Base-by-base conservation (phyloP, 768 basidiomycete genomes). In the Mycena chlorophos region DNA sequence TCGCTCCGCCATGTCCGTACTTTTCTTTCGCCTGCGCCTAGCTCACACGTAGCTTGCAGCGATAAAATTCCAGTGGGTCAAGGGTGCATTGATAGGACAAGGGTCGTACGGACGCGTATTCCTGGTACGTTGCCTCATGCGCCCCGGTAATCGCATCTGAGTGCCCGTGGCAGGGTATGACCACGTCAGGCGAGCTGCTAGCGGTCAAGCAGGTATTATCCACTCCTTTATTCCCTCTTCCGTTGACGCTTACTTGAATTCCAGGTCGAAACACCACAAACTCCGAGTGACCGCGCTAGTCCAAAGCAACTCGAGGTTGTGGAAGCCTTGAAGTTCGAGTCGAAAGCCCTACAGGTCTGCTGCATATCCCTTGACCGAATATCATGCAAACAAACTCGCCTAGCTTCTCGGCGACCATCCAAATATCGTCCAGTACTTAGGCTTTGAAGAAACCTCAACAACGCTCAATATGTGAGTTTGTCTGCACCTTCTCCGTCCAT, bases 151-250 rank as follows among this genome's bases (percentile, higher is more conserved):
- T 31, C 19, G 19, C 14, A 25, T 16, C 28, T 27, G 16, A 20
- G 25, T 42, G 13, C 40, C 17, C 26, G 16, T 2, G 6, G n/a
- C 42, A 57, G 54, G 94, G 87, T 1, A 74, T 97, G 49, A 97
- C 87, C 31, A 91, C 85, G 2, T 93, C 89, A 0, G 93, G 92
- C 29, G 91, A 96, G 68, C 86, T 96, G 77, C 89, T 97, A 67
- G 95, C 95, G 3, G 94, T 98, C 57, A 98, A 98, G 72, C 94
- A 96, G 70, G n/a, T n/a, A n/a, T n/a, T n/a, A n/a, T n/a, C n/a
- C n/a, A n/a, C n/a, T n/a, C n/a, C n/a, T n/a, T n/a, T n/a, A n/a
- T n/a, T n/a, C n/a, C n/a, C n/a, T n/a, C n/a, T n/a, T n/a, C n/a
- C n/a, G n/a, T n/a, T n/a, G n/a, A n/a, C n/a, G n/a, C n/a, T n/a